Percentiles rank a stretch among this genome's conserved stretches.
phyloP scores from a whole-genome alignment of 2,329 filamentous ascomycete genomes.

The Simplicillium sp. region DNA sequence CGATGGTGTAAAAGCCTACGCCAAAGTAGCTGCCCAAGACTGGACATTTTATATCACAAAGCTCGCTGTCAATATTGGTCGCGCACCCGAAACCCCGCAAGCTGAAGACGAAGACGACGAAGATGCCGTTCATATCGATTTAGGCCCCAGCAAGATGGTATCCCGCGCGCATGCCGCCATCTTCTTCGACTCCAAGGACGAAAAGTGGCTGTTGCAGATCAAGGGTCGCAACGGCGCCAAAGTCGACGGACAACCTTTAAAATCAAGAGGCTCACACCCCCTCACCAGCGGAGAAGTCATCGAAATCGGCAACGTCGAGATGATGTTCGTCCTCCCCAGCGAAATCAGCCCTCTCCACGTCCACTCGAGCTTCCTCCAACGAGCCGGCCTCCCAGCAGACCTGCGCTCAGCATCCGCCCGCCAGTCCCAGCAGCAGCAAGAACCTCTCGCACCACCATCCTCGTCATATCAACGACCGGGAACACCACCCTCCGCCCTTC shows the following conservation, averaged over 20 bases:
- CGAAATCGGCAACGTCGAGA: slow-evolving; percentile 86
- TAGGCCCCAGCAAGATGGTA: slow-evolving; percentile 75
- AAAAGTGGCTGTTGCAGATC: slow-evolving; percentile 75
- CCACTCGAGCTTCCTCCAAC: slow-evolving; percentile 58
- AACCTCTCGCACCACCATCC: slow-evolving; percentile 40
- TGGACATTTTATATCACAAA: slow-evolving; percentile 81
- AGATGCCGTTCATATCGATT: slow-evolving; percentile 69
- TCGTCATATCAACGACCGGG: slow-evolving; percentile 50
- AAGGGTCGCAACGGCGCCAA: slow-evolving; percentile 89
- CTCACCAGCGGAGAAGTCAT: slow-evolving; percentile 84
- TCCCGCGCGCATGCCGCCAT: slow-evolving; percentile 71
- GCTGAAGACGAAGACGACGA: slow-evolving; percentile 35
- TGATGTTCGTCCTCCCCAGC: slow-evolving; percentile 95
- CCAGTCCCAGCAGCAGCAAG: slow-evolving; percentile 28
- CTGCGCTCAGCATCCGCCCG: slow-evolving; percentile 22
- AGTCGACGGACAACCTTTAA: slow-evolving; percentile 65
- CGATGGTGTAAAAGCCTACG: slow-evolving; percentile 63
- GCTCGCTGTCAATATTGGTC: slow-evolving; percentile 66
- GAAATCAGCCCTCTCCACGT: slow-evolving; percentile 58
- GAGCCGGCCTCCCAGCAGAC: slow-evolving; percentile 44
- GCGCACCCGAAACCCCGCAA: slow-evolving; percentile 45
- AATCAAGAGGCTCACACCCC: slow-evolving; percentile 53
- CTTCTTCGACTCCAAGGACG: slow-evolving; percentile 57
- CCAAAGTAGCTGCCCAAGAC: slow-evolving; percentile 70
- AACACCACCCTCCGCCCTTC: slow-evolving; percentile 43